Base-by-base conservation (phyloP, 768 basidiomycete species). In the Pleurotus djamor region DNA sequence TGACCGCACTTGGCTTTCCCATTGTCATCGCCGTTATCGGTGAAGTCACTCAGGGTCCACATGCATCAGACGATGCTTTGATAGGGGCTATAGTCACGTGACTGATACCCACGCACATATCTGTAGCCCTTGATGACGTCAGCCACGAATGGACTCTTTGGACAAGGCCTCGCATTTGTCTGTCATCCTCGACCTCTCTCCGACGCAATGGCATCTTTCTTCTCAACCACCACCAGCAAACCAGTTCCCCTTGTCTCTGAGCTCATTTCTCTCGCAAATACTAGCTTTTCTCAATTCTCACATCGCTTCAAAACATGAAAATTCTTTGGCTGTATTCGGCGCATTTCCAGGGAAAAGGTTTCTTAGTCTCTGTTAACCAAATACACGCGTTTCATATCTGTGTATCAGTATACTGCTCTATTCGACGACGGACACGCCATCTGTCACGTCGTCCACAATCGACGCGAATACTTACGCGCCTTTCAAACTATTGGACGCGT, bases 211-310 rank as follows among this genome's bases (percentile, higher is more conserved):
- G 95, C 84, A 92, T 65, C 76, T 85, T 57, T 86, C 90, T 32
- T 82, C 85, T 0, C 57, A 68, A 9, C 59, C 57, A 2, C 71
- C 77, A 47, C 66, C 80, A 3, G 66, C 74, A 38, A 83, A 82
- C 52, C 59, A 73, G 3, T 74, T 81, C 64, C 79, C 86, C 0
- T 74, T 98, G 10, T 70, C 87, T 1, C 81, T 98, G 47, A 74
- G 82, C 16, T 65, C 81, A 1, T 97, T 98, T 69, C 79, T 98
- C 48, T 85, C 92, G 2, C 91, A 94, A 66, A 77, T 97, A 32
- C 83, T 98, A 59, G 88, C 91, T 34, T 96, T 98, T 67, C 78
- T 96, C 67, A 98, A 99, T 68, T 85, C 94, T 3, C 95, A 98
- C 74, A 83, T 98, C 61, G 95, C 95, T 1, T 83, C 86, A 62